phyloP scores from a whole-genome alignment of 441 rosid species.

The Erodium moschatum region DNA sequence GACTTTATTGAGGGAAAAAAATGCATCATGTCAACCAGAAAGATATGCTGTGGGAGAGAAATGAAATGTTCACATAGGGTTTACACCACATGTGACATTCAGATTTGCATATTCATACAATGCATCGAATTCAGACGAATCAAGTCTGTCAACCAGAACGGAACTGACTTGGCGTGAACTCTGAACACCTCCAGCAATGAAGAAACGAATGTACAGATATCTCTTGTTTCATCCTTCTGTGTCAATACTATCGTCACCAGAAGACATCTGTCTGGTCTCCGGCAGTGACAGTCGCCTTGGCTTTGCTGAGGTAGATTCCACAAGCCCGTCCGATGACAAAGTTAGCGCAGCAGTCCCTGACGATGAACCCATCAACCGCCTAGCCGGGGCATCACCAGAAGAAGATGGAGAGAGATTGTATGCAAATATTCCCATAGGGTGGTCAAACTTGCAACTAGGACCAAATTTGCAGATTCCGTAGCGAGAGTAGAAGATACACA shows the following conservation, averaged over 20 bases:
- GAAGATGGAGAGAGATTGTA: constrained; percentile 57
- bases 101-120: constrained; percentile 41
- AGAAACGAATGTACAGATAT: constrained; percentile 56
- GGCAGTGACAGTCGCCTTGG: constrained; percentile 59
- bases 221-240: constrained; percentile 11
- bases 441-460: constrained; percentile 98
- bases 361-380: constrained; percentile 42
- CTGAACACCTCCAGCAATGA: constrained; percentile 50
- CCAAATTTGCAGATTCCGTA: constrained; percentile 99
- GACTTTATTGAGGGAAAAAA: background rate
- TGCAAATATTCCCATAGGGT: constrained; percentile 79
- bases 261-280: constrained; percentile 71
- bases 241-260: constrained; percentile 44
- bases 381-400: constrained; percentile 48
- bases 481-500: constrained; percentile 86
- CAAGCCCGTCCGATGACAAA: constrained; percentile 59
- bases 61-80: constrained; percentile 36
- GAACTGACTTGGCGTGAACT: constrained; percentile 32
- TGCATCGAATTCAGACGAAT: constrained; percentile 37
- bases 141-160: constrained; percentile 32
- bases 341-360: constrained; percentile 42
- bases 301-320: constrained; percentile 49
- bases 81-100: constrained; percentile 39
- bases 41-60: constrained; percentile 20
- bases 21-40: constrained; percentile 7